A percentile compares a stretch with the other conserved stretches of the same genome.
These are phyloP conservation scores for Fraxinus latifolia DNA, from an alignment of 305 asterid species.

Conservation along the genomic window DNA sequence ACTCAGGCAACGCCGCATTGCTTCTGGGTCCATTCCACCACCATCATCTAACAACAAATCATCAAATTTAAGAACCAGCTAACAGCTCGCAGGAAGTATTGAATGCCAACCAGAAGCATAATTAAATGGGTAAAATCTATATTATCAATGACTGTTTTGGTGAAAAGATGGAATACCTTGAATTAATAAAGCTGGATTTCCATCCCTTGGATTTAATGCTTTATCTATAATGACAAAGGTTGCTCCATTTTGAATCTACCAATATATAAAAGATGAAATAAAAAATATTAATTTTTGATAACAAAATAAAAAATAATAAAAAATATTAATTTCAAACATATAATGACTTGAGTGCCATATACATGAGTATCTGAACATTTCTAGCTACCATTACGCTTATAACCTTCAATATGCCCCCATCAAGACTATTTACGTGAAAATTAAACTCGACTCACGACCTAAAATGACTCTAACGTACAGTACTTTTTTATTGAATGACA, in stretches of 20 bases:
- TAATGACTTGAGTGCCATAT: slow-evolving; percentile 1
- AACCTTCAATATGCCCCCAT: slow-evolving; percentile 14
- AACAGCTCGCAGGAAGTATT: slow-evolving; percentile 16
- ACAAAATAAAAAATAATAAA: background rate
- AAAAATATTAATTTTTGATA: slow-evolving; percentile 22
- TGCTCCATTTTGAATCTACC: slow-evolving; percentile 79
- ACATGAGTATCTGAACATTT: slow-evolving; percentile 3
- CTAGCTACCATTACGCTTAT: background rate
- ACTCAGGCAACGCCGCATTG: slow-evolving; percentile 80
- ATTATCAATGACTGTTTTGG: background rate
- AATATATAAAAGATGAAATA: slow-evolving; percentile 27
- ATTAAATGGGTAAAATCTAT: slow-evolving; percentile 6
- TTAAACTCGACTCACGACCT: slow-evolving; percentile 11
- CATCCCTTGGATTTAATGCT: slow-evolving; percentile 66
- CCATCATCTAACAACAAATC: slow-evolving; percentile 65
- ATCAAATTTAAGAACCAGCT: slow-evolving; percentile 22
- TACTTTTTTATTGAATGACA: slow-evolving; percentile 2
- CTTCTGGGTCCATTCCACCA: slow-evolving; percentile 90
- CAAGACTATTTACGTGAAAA: slow-evolving; percentile 4
- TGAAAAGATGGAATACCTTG: slow-evolving; percentile 57
- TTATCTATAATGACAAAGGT: slow-evolving; percentile 63
- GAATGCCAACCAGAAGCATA: slow-evolving; percentile 19
- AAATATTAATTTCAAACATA: slow-evolving; percentile 26
- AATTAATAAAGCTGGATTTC: slow-evolving; percentile 63
- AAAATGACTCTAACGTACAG: background rate